Evolutionary conservation across 495 filamentous ascomycete species (phyloP).

Genomic region (Penicillium riverlandense): DNA sequence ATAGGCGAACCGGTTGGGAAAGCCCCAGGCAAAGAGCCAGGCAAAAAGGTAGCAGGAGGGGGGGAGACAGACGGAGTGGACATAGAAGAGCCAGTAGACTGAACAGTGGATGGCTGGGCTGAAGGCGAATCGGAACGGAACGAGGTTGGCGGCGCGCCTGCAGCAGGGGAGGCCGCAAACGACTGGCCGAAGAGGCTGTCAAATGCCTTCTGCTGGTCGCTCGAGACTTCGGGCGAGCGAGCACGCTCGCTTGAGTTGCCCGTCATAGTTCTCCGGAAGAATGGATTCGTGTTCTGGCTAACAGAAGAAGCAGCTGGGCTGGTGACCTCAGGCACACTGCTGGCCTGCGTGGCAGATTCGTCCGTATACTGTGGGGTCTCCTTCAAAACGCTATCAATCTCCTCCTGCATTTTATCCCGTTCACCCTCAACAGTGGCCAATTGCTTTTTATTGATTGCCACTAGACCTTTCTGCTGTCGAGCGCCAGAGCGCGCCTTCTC

Average conservation of each 20-base stretch:
- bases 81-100: conserved; percentile 31
- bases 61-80: conserved; percentile 59
- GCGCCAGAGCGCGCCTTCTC: conserved; percentile 87
- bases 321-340: conserved; percentile 30
- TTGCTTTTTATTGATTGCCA: conserved; percentile 98
- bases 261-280: conserved; percentile 68
- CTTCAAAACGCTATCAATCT: conserved; percentile 62
- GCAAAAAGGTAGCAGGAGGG: conserved; percentile 34
- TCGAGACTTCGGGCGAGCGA: conserved; percentile 34
- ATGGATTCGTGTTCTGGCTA: conserved; percentile 80
- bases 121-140: conserved; percentile 55
- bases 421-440: conserved; percentile 81
- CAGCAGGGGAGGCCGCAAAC: conserved; percentile 43
- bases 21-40: conserved; percentile 29
- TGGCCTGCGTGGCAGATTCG: conserved; percentile 31
- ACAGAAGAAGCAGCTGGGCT: conserved; percentile 70
- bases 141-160: conserved; percentile 50
- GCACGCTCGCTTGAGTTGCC: conserved; percentile 55
- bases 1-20: not conserved
- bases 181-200: conserved; percentile 86
- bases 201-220: conserved; percentile 61
- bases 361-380: conserved; percentile 36
- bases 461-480: conserved; percentile 88
- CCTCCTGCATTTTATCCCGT: conserved; percentile 71
- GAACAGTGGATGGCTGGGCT: conserved; percentile 12